A percentile compares a stretch with the other conserved stretches of the same genome.
phyloP scores from a whole-genome alignment of 768 basidiomycete species.

The Multifurca ochricompacta region DNA sequence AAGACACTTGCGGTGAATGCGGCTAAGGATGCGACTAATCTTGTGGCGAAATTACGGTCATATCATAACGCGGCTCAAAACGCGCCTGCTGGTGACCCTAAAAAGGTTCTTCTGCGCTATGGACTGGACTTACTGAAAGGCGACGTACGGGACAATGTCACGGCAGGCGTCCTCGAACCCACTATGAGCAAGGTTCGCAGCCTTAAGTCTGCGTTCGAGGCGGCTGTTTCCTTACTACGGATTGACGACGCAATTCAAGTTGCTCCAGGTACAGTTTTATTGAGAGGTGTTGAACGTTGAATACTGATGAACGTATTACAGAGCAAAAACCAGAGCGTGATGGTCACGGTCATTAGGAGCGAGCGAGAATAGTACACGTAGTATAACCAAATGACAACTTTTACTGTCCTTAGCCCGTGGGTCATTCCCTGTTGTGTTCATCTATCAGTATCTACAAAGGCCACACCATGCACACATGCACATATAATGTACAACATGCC shows the following conservation, averaged over 20 bases:
- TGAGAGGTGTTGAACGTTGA: background rate
- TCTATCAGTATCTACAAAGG: no score
- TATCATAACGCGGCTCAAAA: conserved; percentile 97
- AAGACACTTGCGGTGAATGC: conserved; percentile 97
- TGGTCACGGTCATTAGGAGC: conserved; percentile 57
- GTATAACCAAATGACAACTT: no score
- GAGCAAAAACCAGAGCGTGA: conserved; percentile 68
- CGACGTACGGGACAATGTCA: conserved; percentile 89
- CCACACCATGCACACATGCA: no score
- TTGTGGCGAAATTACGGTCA: conserved; percentile 92
- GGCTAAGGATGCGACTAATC: conserved; percentile 95
- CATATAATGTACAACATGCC: no score
- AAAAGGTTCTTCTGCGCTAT: conserved; percentile 83
- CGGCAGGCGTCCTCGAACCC: conserved; percentile 90
- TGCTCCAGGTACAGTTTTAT: conserved; percentile 51
- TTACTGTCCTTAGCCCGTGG: no score
- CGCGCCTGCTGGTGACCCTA: conserved; percentile 83
- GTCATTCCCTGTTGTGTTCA: no score
- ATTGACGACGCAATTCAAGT: conserved; percentile 97
- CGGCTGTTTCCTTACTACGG: conserved; percentile 86
- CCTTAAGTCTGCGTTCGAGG: conserved; percentile 94
- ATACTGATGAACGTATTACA: conserved; percentile 25
- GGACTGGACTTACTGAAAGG: conserved; percentile 94
- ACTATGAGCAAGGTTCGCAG: conserved; percentile 97
- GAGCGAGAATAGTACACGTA: background rate